phyloP scores from a whole-genome alignment of 371 early-diverging fungal species.

The Polyrhizophydium stewartii region DNA sequence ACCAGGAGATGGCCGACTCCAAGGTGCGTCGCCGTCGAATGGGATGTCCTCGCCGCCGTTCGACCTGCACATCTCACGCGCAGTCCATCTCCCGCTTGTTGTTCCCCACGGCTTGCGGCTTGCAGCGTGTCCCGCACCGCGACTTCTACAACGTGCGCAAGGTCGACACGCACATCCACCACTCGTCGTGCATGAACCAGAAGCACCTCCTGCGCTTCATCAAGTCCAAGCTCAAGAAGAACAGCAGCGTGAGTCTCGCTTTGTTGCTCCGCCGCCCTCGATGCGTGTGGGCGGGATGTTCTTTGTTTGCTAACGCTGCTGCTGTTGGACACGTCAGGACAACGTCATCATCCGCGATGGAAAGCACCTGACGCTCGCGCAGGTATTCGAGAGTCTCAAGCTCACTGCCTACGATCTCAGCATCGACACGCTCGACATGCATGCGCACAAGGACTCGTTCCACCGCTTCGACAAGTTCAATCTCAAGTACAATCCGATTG shows the following conservation, averaged over 20 bases:
- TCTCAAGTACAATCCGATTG: constrained; percentile 95
- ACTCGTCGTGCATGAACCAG: constrained; percentile 97
- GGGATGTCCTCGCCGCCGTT: too few relatives aligned
- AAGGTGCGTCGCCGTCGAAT: constrained; percentile 47
- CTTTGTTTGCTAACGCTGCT: too few relatives aligned
- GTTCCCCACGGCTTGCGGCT: background rate
- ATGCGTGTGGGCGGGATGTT: too few relatives aligned
- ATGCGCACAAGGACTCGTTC: constrained; percentile 68
- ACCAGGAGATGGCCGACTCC: constrained; percentile 90
- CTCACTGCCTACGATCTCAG: constrained; percentile 94
- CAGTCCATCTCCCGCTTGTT: background rate
- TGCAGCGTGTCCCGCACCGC: constrained; percentile 80
- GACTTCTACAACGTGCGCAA: constrained; percentile 99
- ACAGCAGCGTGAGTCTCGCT: too few relatives aligned
- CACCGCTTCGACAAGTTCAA: constrained; percentile 98
- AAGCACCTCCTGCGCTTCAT: constrained; percentile 97
- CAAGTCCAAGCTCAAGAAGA: constrained; percentile 89
- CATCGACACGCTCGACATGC: constrained; percentile 98
- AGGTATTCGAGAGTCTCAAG: constrained; percentile 91
- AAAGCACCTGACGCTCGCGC: constrained; percentile 41
- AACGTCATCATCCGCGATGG: constrained; percentile 46
- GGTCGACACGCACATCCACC: constrained; percentile 98
- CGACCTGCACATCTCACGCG: background rate
- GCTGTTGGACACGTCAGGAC: constrained; percentile 40
- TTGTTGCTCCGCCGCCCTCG: too few relatives aligned